These are phyloP conservation scores for Cryptococcus sp. DNA, from an alignment of 1,284 basidiomycete species.

Conservation along the genomic window DNA sequence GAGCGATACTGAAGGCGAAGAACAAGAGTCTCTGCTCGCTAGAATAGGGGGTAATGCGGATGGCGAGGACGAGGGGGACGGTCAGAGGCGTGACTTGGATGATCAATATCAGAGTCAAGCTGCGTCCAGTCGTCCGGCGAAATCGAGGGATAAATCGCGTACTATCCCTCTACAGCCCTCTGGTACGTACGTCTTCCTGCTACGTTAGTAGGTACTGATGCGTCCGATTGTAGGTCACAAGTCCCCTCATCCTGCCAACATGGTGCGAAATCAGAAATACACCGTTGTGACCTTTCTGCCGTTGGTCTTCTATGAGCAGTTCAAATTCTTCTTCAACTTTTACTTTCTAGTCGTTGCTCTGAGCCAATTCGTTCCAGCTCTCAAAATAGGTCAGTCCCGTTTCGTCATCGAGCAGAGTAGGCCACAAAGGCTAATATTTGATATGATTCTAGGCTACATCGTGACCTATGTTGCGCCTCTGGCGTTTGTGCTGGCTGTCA, in stretches of 20 bases:
- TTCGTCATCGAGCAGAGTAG: neutral
- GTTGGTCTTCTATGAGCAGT: slow-evolving; percentile 97
- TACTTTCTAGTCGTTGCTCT: slow-evolving; percentile 97
- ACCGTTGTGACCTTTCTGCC: slow-evolving; percentile 92
- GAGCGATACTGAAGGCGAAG: slow-evolving; percentile 36
- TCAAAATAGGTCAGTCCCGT: slow-evolving; percentile 88
- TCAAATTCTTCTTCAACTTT: slow-evolving; percentile 99
- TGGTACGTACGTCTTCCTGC: slow-evolving; percentile 48
- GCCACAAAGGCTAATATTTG: neutral
- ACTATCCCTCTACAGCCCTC: slow-evolving; percentile 73
- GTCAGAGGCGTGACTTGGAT: slow-evolving; percentile 11
- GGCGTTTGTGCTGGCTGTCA: slow-evolving; percentile 90
- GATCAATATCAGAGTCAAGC: slow-evolving; percentile 5
- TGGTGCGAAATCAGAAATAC: slow-evolving; percentile 97
- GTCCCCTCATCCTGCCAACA: slow-evolving; percentile 65
- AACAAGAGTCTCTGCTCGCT: too few relatives aligned
- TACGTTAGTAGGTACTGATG: neutral
- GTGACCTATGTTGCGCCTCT: slow-evolving; percentile 95
- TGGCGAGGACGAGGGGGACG: slow-evolving; percentile 17
- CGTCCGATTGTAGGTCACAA: slow-evolving; percentile 21
- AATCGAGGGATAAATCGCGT: slow-evolving; percentile 67
- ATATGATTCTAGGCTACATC: slow-evolving; percentile 71
- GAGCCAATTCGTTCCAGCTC: slow-evolving; percentile 91
- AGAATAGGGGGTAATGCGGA: slow-evolving; percentile 22
- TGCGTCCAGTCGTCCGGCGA: slow-evolving; percentile 5